These are phyloP conservation scores for Grigorovia transvaalensis DNA, from an alignment of 805 yeast species.

Conservation along the genomic window DNA sequence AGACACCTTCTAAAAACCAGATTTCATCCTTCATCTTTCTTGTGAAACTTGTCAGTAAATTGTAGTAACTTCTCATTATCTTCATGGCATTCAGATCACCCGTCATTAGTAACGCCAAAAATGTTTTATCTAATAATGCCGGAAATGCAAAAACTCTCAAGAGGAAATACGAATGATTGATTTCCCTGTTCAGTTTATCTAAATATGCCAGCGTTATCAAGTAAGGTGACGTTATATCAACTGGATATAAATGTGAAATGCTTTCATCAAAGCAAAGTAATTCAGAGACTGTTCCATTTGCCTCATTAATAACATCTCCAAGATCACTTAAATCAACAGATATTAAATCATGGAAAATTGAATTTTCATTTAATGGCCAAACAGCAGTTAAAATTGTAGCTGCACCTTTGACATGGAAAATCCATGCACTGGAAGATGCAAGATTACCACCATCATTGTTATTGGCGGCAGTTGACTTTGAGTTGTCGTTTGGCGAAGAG, in stretches of 20 bases:
- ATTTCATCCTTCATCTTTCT: slow-evolving; percentile 80
- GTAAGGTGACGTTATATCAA: slow-evolving; percentile 73
- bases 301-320: slow-evolving; percentile 47
- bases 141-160: slow-evolving; percentile 86
- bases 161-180: slow-evolving; percentile 77
- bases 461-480: neutral
- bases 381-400: slow-evolving; percentile 92
- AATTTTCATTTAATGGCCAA: slow-evolving; percentile 75
- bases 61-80: slow-evolving; percentile 82
- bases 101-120: slow-evolving; percentile 64
- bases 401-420: slow-evolving; percentile 93
- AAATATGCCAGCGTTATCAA: slow-evolving; percentile 77
- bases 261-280: slow-evolving; percentile 78
- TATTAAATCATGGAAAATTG: slow-evolving; percentile 56
- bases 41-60: slow-evolving; percentile 68
- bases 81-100: slow-evolving; percentile 86
- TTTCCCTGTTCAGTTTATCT: slow-evolving; percentile 72
- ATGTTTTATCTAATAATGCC: slow-evolving; percentile 74
- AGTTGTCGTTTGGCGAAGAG: slow-evolving; percentile 7
- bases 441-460: slow-evolving; percentile 12
- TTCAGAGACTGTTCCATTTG: slow-evolving; percentile 37
- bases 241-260: slow-evolving; percentile 78
- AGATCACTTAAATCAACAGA: slow-evolving; percentile 86
- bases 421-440: slow-evolving; percentile 92
- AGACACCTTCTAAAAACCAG: slow-evolving; percentile 90